phyloP scores from a whole-genome alignment of 768 basidiomycete genomes.

The Asterophora lycoperdoides region DNA sequence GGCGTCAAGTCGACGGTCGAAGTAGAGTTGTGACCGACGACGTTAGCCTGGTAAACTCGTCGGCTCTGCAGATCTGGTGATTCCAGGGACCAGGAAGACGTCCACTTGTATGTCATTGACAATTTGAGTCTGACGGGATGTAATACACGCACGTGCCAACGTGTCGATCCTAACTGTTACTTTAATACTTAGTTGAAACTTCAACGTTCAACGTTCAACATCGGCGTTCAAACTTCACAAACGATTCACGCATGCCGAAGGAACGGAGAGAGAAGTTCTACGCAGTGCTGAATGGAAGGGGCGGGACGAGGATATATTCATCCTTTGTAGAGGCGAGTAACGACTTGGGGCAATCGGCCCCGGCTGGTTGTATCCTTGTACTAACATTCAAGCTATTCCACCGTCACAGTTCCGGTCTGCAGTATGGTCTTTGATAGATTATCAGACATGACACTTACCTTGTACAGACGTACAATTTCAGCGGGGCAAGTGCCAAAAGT shows the following conservation, averaged over 20 bases:
- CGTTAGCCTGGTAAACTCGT: too few species aligned
- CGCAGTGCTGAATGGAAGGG: conserved; percentile 14
- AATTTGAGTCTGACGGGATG: too few species aligned
- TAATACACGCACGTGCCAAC: conserved; percentile 10
- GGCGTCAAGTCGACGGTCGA: too few species aligned
- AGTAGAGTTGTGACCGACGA: too few species aligned
- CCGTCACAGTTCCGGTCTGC: conserved; percentile 9
- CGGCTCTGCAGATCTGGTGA: too few species aligned
- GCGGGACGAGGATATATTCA: conserved; percentile 9
- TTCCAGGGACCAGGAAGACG: too few species aligned
- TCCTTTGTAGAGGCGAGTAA: conserved; percentile 8
- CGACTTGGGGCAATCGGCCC: background rate
- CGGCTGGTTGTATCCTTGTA: background rate
- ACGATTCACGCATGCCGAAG: conserved; percentile 9
- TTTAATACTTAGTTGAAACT: too few species aligned
- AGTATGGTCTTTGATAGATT: conserved; percentile 4
- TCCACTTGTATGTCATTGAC: too few species aligned
- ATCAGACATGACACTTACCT: background rate
- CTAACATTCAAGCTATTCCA: background rate
- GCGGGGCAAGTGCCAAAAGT: conserved; percentile 12
- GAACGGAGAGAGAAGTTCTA: conserved; percentile 7
- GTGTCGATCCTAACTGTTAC: background rate
- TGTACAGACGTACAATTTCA: conserved; percentile 10
- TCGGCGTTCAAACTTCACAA: too few species aligned
- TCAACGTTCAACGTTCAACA: too few species aligned